Base-by-base conservation (phyloP, 177 flowering plant species). In the Tripterygium wilfordii region DNA sequence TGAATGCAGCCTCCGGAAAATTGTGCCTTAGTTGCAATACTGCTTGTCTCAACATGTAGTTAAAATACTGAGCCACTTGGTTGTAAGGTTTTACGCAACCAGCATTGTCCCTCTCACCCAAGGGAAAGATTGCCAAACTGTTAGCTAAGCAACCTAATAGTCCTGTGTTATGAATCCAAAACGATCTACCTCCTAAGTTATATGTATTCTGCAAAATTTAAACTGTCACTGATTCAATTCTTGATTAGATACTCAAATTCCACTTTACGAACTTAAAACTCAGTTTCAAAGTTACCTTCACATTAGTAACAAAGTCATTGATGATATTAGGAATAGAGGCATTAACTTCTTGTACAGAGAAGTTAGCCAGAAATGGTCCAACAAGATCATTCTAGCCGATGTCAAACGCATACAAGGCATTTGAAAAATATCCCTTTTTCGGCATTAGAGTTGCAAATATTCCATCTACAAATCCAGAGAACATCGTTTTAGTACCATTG, bases 381-480 rank as follows among this genome's bases (percentile, higher is more conserved):
- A 16, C 54, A 6, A 72, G 67, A 38, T 71, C 72, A 25, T 67
- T 68, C 42, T 64, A 70, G 21, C 73, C 72, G 1, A 67, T 67
- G 18, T 71, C 76, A 19, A 57, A 54, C 3, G 62, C 62, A 49
- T 64, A 71, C 8, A 68, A 36, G 23, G 72, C 76, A 16, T 24
- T 43, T 1, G 22, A 0, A 28, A 61, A 71, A 36, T 60, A 42
- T 14, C 54, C 62, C 13, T 54, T 43, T 22, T 33, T 51, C n/a
- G 65, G 71, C 47, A 62, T 17, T 27, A 62, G 41, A 16, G 17
- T 45, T 49, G 8, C 42, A 12, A 5, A 50, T 2, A n/a, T n/a
- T n/a, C n/a, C n/a, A n/a, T n/a, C n/a, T n/a, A n/a, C n/a, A n/a
- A n/a, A n/a, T n/a, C n/a, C n/a, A n/a, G n/a, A n/a, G n/a, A n/a